Conservation (phyloP, 2,329 filamentous ascomycete genomes). For the Alternaria arbusti region DNA sequence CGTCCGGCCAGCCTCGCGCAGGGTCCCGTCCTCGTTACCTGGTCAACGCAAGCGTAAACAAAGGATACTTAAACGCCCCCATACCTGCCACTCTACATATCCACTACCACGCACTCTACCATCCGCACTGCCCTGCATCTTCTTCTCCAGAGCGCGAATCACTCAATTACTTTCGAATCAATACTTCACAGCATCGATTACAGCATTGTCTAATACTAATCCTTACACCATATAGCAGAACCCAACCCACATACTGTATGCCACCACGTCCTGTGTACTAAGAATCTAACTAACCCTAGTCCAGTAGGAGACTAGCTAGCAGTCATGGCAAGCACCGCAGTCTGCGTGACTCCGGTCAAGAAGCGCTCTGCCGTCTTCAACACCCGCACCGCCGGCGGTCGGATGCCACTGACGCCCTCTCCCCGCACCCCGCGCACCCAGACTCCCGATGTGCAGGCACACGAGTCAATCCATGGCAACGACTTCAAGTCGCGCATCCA, state of each 20-base stretch:
- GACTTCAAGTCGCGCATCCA: conserved; percentile 81
- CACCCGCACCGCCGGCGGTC: conserved; percentile 88
- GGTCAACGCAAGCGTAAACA: conserved; percentile 45
- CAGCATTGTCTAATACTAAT: conserved; percentile 49
- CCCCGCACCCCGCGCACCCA: conserved; percentile 67
- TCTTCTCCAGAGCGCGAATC: conserved; percentile 20
- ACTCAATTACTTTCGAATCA: conserved; percentile 42
- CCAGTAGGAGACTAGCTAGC: conserved; percentile 34
- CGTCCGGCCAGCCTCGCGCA: conserved; percentile 17
- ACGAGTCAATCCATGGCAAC: conserved; percentile 74
- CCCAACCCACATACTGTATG: conserved; percentile 39
- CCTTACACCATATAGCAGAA: conserved; percentile 39
- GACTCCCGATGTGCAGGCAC: conserved; percentile 54
- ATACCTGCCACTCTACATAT: conserved; percentile 25
- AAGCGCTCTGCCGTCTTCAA: conserved; percentile 93
- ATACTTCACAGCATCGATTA: conserved; percentile 50
- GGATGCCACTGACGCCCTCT: conserved; percentile 92
- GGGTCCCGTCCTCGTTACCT: conserved; percentile 30
- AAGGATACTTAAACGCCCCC: conserved; percentile 41
- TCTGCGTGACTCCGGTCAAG: conserved; percentile 87
- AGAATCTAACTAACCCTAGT: conserved; percentile 25
- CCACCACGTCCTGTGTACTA: conserved; percentile 1
- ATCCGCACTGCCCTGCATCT: conserved; percentile 22
- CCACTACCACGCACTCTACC: conserved; percentile 26
- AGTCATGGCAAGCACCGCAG: conserved; percentile 79